A percentile compares a stretch with the other conserved stretches of the same genome.
These are phyloP conservation scores for Fraxinus sp. DNA, from an alignment of 305 asterid genomes.

Conservation along the genomic window DNA sequence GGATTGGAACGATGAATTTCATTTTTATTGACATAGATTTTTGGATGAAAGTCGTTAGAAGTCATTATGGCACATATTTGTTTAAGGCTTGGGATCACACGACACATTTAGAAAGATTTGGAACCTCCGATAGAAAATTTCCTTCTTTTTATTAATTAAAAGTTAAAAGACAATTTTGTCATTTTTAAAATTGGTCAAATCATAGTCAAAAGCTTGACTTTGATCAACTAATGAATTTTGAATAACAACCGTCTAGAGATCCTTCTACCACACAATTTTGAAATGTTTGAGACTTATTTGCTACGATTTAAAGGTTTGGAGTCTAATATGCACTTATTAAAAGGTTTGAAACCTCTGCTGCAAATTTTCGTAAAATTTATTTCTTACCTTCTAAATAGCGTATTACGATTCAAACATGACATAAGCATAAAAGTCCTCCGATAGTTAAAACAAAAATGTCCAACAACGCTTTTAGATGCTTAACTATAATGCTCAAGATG, in stretches of 20 bases:
- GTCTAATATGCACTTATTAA: background rate
- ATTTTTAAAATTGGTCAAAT: background rate
- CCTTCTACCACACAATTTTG: background rate
- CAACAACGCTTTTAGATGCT: too few relatives aligned
- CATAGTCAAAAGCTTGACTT: background rate
- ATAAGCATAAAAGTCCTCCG: background rate
- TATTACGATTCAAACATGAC: background rate
- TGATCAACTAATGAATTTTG: background rate
- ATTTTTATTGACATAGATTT: too few relatives aligned
- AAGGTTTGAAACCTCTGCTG: background rate
- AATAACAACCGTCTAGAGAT: too few relatives aligned
- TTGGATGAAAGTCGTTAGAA: too few relatives aligned
- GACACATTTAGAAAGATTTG: background rate
- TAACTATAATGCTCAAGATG: too few relatives aligned
- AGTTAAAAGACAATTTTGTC: too few relatives aligned
- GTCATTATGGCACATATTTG: too few relatives aligned
- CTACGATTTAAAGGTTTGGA: background rate
- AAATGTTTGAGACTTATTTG: too few relatives aligned
- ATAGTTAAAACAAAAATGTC: too few relatives aligned
- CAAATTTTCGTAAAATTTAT: background rate
- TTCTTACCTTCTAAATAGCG: background rate
- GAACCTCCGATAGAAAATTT: background rate
- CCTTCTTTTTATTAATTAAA: background rate
- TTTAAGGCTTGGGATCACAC: background rate
- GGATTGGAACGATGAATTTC: background rate